Evolutionary conservation across 192 early-diverging fungal genomes (phyloP), one percentile per base, ranked within the genome.

Genomic region (Umbelopsis ramanniana): DNA sequence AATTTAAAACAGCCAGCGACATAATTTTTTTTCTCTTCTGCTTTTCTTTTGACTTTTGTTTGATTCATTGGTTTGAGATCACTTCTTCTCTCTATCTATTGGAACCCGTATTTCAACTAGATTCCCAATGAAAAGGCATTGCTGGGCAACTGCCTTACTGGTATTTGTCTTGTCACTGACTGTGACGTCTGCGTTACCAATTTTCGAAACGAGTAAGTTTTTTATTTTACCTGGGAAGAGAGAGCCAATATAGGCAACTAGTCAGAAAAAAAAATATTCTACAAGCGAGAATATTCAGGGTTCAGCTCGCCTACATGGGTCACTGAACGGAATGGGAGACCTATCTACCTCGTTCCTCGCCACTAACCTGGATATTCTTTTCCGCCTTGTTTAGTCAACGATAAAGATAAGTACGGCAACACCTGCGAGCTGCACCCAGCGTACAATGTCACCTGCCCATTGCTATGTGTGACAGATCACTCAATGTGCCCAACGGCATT

Each of bases 381-480:
- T n/a, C 35, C 7, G 12, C 26, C 33, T 22, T 24, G 2, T 60
- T 33, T 72, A 81, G 79, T 67, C 35, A 90, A 88, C 76, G 79
- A 79, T 75, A 71, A 80, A 4, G 86, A 87, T 52, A 84, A 69
- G 29, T 35, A 80, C 11, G 84, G 86, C 10, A 75, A 86, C 35
- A 45, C 50, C 0, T 90, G 89, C 57, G 87, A 86, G 12, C 73
- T 90, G 67, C 60, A 77, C 23, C 77, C 82, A 26, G 74, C 82
- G 17, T 68, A 57, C 17, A 81, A 85, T 43, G 52, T 88, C 21
- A 52, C 15, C 0, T 90, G 89, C 66, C 89, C 89, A 2, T 35
- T 78, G 2, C 68, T 90, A 17, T 90, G 88, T 45, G 88, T 88
- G 26, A 79, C 73, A 38, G 70, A 80, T 53, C 72, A 82, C 23